These are phyloP conservation scores for Yamadazyma taylorii DNA, from an alignment of 1,139 yeast genomes.

Conservation along the genomic window DNA sequence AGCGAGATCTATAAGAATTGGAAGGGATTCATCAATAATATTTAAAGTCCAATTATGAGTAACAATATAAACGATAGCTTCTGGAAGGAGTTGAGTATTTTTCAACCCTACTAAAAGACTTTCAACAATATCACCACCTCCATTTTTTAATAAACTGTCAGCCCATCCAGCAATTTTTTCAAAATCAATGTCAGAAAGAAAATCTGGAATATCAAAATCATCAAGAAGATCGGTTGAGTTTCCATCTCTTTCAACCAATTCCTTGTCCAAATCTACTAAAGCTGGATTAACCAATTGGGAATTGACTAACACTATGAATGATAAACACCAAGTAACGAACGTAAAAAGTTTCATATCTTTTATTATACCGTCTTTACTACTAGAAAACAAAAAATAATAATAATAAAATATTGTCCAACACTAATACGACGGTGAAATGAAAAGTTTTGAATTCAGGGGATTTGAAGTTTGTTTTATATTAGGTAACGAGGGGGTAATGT, in stretches of 20 bases:
- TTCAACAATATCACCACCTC: slow-evolving; percentile 27
- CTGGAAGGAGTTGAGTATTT: slow-evolving; percentile 27
- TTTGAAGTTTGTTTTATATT: neutral
- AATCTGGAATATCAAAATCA: slow-evolving; percentile 21
- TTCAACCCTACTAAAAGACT: slow-evolving; percentile 25
- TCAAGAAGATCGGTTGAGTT: slow-evolving; percentile 17
- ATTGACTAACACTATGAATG: slow-evolving; percentile 15
- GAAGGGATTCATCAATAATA: slow-evolving; percentile 20
- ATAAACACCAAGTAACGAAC: slow-evolving; percentile 19
- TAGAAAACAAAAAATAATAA: neutral
- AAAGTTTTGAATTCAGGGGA: slow-evolving; percentile 1
- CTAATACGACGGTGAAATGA: too few relatives aligned
- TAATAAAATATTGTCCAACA: too few relatives aligned
- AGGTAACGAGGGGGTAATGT: neutral
- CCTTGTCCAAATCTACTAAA: slow-evolving; percentile 11
- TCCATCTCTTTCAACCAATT: slow-evolving; percentile 24
- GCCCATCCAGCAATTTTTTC: slow-evolving; percentile 35
- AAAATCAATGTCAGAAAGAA: slow-evolving; percentile 22
- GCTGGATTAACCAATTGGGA: slow-evolving; percentile 16
- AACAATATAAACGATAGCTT: slow-evolving; percentile 24
- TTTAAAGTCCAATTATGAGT: slow-evolving; percentile 26
- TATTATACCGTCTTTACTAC: too few relatives aligned
- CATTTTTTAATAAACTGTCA: slow-evolving; percentile 25
- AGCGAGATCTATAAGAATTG: slow-evolving; percentile 19
- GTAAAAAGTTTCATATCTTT: slow-evolving; percentile 20